Evolutionary conservation across 176 grass and related monocot genomes (phyloP).

Genomic region (Dendrocalamus sinicus): DNA sequence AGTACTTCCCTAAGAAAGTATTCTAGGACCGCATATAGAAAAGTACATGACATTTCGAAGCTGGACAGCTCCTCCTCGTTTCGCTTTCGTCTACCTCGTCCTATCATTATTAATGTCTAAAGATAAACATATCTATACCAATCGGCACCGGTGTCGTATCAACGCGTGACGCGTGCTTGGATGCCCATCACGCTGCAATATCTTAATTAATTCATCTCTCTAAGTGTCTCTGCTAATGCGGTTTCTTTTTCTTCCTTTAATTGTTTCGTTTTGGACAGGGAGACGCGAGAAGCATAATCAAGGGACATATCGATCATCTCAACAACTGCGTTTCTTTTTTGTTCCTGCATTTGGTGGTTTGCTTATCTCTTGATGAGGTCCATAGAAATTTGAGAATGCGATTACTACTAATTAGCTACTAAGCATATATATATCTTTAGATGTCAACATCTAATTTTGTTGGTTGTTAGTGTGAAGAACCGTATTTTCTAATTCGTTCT

Average conservation of each 20-base stretch:
- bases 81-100: conserved; percentile 37
- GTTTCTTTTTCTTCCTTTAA: neutral
- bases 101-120: conserved; percentile 17
- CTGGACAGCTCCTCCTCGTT: neutral
- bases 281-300: neutral
- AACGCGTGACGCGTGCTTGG: conserved; percentile 9
- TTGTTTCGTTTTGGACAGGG: neutral
- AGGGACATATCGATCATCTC: neutral
- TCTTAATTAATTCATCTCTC: conserved; percentile 1
- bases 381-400: neutral
- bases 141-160: conserved; percentile 22
- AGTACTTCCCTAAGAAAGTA: conserved; percentile 39
- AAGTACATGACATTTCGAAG: conserved; percentile 26
- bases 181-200: conserved; percentile 18
- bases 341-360: neutral
- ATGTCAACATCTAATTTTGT: neutral
- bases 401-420: neutral
- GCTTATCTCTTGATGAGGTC: neutral
- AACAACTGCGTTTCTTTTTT: neutral
- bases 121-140: conserved; percentile 13
- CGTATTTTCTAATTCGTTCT: no score
- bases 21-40: conserved; percentile 35
- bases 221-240: conserved; percentile 2
- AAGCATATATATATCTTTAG: neutral
- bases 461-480: neutral